Conservation (phyloP, 495 filamentous ascomycete genomes). For the Pyrenula massariospora region DNA sequence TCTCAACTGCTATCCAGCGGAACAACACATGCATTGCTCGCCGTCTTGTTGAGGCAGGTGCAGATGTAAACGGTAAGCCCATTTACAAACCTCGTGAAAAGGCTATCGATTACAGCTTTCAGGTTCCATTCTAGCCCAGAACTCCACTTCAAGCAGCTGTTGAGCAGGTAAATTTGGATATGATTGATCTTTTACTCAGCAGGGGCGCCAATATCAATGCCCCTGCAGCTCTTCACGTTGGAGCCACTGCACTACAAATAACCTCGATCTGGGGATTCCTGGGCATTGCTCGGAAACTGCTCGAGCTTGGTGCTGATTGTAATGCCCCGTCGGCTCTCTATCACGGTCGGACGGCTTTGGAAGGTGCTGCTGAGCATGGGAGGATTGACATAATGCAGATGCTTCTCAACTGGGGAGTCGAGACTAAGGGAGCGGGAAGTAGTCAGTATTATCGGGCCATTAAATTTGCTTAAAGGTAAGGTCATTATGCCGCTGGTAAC, state of each 20-base stretch:
- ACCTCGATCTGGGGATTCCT: slow-evolving; percentile 17
- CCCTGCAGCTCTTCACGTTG: slow-evolving; percentile 4
- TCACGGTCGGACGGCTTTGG: slow-evolving; percentile 25
- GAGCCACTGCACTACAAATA: slow-evolving; percentile 11
- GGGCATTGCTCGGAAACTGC: slow-evolving; percentile 9
- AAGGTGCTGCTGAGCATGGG: slow-evolving; percentile 29
- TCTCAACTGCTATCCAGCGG: not conserved
- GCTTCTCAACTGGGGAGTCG: slow-evolving; percentile 20
- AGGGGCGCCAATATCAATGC: slow-evolving; percentile 17
- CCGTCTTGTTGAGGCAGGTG: slow-evolving; percentile 16
- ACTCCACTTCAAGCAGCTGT: not conserved
- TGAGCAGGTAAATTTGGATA: slow-evolving; percentile 3
- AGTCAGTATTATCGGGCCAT: slow-evolving; percentile 7
- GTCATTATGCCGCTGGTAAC: slow-evolving; percentile 7
- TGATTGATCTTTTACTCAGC: slow-evolving; percentile 13
- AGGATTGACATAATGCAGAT: slow-evolving; percentile 32
- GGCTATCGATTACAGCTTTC: not conserved
- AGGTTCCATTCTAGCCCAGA: not conserved
- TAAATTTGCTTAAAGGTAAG: slow-evolving; percentile 7
- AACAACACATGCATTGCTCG: slow-evolving; percentile 2
- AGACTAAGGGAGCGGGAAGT: slow-evolving; percentile 14
- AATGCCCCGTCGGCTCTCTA: slow-evolving; percentile 15
- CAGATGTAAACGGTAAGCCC: slow-evolving; percentile 8
- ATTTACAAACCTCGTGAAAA: not conserved
- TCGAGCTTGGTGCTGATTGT: slow-evolving; percentile 13